Conservation (phyloP, 2,329 filamentous ascomycete species). For the Cordyceps fumosorosea region DNA sequence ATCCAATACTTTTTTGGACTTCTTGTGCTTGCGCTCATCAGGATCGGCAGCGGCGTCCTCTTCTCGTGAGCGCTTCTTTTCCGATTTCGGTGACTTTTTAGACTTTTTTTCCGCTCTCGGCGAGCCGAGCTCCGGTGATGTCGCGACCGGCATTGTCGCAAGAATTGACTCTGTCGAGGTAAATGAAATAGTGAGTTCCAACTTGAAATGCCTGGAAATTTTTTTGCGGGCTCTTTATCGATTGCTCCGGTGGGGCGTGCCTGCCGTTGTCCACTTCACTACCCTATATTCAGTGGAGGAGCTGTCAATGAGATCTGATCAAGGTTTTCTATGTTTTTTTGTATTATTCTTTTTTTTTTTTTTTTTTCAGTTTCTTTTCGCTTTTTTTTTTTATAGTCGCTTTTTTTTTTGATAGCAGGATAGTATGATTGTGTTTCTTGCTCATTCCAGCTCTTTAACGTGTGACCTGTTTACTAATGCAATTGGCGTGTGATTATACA, state of each 20-base stretch:
- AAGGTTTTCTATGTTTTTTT: too few relatives aligned
- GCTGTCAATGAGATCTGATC: too few relatives aligned
- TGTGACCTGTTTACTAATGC: too few relatives aligned
- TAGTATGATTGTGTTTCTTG: too few relatives aligned
- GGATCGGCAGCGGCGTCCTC: slow-evolving; percentile 32
- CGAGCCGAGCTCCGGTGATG: slow-evolving; percentile 23
- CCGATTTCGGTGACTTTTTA: slow-evolving; percentile 27
- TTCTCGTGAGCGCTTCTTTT: slow-evolving; percentile 41
- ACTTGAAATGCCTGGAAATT: slow-evolving; percentile 16
- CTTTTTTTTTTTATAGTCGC: too few relatives aligned
- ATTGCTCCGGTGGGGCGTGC: slow-evolving; percentile 3
- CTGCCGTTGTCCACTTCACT: too few relatives aligned
- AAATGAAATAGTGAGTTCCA: background rate
- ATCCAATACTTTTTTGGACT: slow-evolving; percentile 39
- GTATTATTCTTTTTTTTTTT: too few relatives aligned
- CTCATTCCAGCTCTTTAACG: too few relatives aligned
- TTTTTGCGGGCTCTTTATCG: slow-evolving; percentile 20
- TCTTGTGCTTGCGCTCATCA: slow-evolving; percentile 41
- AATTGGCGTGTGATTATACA: too few relatives aligned
- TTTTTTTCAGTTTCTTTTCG: too few relatives aligned
- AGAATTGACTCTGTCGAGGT: slow-evolving; percentile 13
- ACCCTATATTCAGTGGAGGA: too few relatives aligned
- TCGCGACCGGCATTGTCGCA: slow-evolving; percentile 28
- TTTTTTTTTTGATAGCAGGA: too few relatives aligned
- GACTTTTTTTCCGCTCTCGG: slow-evolving; percentile 33